Conservation (phyloP, 108 stramenopile species). For the Discostella stelligeroides region DNA sequence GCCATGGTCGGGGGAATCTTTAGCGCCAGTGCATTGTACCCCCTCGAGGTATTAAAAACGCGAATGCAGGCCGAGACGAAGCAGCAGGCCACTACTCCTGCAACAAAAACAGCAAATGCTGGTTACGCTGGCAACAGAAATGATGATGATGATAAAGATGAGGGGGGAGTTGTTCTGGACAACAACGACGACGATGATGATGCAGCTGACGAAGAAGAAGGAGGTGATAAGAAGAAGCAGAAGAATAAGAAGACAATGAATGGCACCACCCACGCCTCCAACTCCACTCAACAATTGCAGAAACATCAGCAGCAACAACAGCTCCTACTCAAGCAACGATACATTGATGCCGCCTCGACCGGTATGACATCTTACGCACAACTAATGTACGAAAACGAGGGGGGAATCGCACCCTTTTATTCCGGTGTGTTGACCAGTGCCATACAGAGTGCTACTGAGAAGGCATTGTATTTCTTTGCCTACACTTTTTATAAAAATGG, state of each 20-base stretch:
- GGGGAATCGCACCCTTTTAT: constrained; percentile 59
- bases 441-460: constrained; percentile 82
- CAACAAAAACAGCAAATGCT: background rate
- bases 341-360: constrained; percentile 5
- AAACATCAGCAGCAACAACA: background rate
- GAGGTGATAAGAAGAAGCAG: background rate
- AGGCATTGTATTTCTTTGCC: constrained; percentile 91
- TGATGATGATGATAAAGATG: background rate
- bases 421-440: constrained; percentile 68
- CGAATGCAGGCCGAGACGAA: constrained; percentile 75
- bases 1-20: constrained; percentile 76
- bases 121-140: background rate
- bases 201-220: background rate
- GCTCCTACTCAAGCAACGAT: constrained; percentile 3
- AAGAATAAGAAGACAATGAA: constrained; percentile 1
- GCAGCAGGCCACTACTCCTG: background rate
- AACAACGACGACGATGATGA: constrained; percentile 24
- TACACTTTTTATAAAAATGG: constrained; percentile 78
- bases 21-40: constrained; percentile 72
- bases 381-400: constrained; percentile 64
- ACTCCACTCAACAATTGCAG: background rate
- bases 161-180: constrained; percentile 25
- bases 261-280: background rate
- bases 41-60: constrained; percentile 85
- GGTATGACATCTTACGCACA: constrained; percentile 65